These are phyloP conservation scores for Dictyostelium intermedium DNA, from an alignment of 78 protist genomes.

Conservation along the genomic window DNA sequence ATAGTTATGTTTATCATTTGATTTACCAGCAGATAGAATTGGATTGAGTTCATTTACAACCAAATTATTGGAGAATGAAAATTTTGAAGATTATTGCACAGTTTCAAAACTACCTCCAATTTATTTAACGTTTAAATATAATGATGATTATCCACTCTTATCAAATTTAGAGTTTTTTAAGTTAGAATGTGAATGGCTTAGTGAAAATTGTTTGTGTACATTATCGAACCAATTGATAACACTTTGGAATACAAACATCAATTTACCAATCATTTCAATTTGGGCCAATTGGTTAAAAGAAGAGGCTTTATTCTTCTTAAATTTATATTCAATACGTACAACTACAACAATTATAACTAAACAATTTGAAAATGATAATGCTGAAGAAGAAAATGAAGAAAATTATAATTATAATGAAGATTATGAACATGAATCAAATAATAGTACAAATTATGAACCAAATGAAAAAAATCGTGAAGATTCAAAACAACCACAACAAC, in stretches of 20 bases:
- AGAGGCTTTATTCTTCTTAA: not conserved
- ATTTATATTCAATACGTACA: constrained; percentile 6
- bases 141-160: constrained; percentile 5
- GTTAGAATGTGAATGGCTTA: constrained; percentile 5
- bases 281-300: constrained; percentile 17
- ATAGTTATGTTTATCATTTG: not conserved
- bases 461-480: not conserved
- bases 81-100: constrained; percentile 18
- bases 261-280: constrained; percentile 10
- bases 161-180: not conserved
- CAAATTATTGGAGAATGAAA: not conserved
- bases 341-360: not conserved
- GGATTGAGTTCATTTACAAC: not conserved
- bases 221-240: not conserved
- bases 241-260: not conserved
- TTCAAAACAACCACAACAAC: too few species aligned
- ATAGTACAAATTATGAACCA: not conserved
- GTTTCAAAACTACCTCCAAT: constrained; percentile 28
- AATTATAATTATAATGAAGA: not conserved
- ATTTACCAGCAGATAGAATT: constrained; percentile 2
- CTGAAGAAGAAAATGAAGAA: not conserved
- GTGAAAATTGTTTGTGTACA: not conserved
- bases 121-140: constrained; percentile 4
- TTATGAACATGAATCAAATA: too few species aligned
- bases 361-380: not conserved